Evolutionary conservation across 2,329 filamentous ascomycete species (phyloP).

Genomic region (Didymella arachidicola): DNA sequence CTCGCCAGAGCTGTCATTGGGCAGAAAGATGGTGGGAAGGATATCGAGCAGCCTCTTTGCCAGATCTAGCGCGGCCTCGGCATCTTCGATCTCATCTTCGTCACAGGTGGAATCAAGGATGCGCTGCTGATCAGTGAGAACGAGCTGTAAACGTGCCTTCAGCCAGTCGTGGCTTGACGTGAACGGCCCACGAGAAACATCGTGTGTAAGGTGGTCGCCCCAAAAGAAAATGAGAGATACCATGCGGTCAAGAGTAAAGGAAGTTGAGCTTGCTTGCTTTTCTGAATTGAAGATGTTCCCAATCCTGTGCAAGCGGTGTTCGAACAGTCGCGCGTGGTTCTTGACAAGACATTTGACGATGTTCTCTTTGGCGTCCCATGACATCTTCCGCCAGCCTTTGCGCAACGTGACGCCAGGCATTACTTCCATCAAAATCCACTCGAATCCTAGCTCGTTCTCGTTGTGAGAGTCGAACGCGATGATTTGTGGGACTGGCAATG

Average conservation of each 20-base stretch:
- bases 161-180: conserved; percentile 10
- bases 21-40: conserved; percentile 14
- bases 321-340: conserved; percentile 1
- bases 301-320: conserved; percentile 2
- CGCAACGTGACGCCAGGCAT: conserved; percentile 4
- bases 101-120: conserved; percentile 7
- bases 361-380: conserved; percentile 10
- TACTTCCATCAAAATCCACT: conserved; percentile 16
- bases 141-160: conserved; percentile 2
- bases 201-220: conserved; percentile 1
- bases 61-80: conserved; percentile 6
- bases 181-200: conserved; percentile 8
- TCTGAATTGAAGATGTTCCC: not conserved
- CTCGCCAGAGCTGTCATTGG: not conserved
- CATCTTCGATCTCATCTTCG: conserved; percentile 24
- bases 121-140: conserved; percentile 7
- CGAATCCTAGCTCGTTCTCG: conserved; percentile 15
- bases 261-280: no score
- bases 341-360: conserved; percentile 2
- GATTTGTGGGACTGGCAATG: conserved; percentile 7
- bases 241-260: not conserved
- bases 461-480: conserved; percentile 2
- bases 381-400: conserved; percentile 13
- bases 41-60: conserved; percentile 5
- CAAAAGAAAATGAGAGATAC: conserved; percentile 3